Percentiles rank a stretch among this genome's conserved stretches.
Evolutionary conservation across 202 grass and related monocot species (phyloP).

Genomic region (Sporobolus alterniflorus): DNA sequence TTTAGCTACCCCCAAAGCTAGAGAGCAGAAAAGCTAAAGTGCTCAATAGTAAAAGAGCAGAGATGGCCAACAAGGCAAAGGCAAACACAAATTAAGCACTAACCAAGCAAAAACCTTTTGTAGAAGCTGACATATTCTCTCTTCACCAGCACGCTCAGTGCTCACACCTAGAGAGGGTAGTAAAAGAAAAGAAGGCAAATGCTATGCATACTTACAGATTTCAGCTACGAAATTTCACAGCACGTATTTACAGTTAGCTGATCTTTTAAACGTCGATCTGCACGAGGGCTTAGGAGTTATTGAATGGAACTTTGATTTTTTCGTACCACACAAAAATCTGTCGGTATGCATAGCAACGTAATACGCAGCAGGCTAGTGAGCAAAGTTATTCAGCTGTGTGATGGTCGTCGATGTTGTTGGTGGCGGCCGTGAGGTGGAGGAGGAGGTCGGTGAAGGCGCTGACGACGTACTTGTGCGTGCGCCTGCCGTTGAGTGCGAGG

Average conservation of each 20-base stretch:
- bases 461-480: slow-evolving; percentile 84
- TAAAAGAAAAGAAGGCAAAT: background rate
- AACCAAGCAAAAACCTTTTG: slow-evolving; percentile 15
- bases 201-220: slow-evolving; percentile 3
- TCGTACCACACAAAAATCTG: slow-evolving; percentile 1
- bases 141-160: slow-evolving; percentile 40
- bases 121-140: slow-evolving; percentile 35
- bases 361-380: background rate
- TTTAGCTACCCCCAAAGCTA: slow-evolving; percentile 18
- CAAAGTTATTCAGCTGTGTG: background rate
- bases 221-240: slow-evolving; percentile 10
- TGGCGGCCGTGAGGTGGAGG: slow-evolving; percentile 53
- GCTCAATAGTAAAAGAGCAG: slow-evolving; percentile 3
- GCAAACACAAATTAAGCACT: slow-evolving; percentile 39
- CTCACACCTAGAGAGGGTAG: slow-evolving; percentile 10
- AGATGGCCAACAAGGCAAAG: slow-evolving; percentile 42
- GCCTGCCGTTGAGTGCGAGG: slow-evolving; percentile 87
- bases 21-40: slow-evolving; percentile 40
- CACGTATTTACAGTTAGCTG: slow-evolving; percentile 31
- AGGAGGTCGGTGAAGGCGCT: slow-evolving; percentile 96
- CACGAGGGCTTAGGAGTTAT: too few species aligned
- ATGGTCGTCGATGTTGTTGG: slow-evolving; percentile 11
- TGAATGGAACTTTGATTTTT: background rate
- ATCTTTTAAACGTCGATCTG: background rate
- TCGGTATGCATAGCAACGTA: background rate